Conservation (phyloP, 441 rosid genomes). For the Jatropha podagrica region DNA sequence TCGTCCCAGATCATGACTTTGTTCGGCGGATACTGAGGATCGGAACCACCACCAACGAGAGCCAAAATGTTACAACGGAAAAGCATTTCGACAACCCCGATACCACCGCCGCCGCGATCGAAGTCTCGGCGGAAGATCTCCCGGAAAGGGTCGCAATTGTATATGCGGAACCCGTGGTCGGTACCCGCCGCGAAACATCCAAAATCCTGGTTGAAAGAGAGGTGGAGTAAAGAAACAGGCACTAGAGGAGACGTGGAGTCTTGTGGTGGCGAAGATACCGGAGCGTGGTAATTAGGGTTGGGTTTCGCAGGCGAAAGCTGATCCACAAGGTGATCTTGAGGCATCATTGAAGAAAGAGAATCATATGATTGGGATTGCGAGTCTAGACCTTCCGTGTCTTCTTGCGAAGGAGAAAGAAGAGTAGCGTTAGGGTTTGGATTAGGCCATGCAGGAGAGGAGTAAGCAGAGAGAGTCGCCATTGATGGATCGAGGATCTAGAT, state of each 20-base stretch:
- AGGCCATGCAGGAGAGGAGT: conserved; percentile 59
- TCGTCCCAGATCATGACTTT: conserved; percentile 99
- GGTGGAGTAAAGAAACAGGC: conserved; percentile 38
- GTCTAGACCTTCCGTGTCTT: conserved; percentile 32
- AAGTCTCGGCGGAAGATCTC: conserved; percentile 92
- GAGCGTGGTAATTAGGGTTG: conserved; percentile 24
- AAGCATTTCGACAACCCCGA: conserved; percentile 87
- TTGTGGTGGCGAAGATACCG: conserved; percentile 24
- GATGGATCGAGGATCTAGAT: conserved; percentile 6
- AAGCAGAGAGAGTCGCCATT: conserved; percentile 77
- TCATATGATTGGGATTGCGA: conserved; percentile 42
- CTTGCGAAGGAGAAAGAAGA: conserved; percentile 23
- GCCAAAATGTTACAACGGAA: conserved; percentile 87
- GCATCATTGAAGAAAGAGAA: conserved; percentile 41
- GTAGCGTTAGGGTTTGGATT: conserved; percentile 39
- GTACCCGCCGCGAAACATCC: conserved; percentile 88
- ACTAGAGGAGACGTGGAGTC: conserved; percentile 16
- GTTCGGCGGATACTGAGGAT: conserved; percentile 70
- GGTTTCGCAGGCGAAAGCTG: conserved; percentile 18
- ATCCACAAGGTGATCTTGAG: conserved; percentile 24
- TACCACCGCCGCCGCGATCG: conserved; percentile 54
- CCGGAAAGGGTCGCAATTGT: conserved; percentile 91
- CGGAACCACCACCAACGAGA: conserved; percentile 82
- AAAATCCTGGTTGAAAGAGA: conserved; percentile 64
- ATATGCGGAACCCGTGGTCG: conserved; percentile 82